These are phyloP conservation scores for Leucocoprinus birnbaumii DNA, from an alignment of 768 basidiomycete genomes.

Conservation along the genomic window DNA sequence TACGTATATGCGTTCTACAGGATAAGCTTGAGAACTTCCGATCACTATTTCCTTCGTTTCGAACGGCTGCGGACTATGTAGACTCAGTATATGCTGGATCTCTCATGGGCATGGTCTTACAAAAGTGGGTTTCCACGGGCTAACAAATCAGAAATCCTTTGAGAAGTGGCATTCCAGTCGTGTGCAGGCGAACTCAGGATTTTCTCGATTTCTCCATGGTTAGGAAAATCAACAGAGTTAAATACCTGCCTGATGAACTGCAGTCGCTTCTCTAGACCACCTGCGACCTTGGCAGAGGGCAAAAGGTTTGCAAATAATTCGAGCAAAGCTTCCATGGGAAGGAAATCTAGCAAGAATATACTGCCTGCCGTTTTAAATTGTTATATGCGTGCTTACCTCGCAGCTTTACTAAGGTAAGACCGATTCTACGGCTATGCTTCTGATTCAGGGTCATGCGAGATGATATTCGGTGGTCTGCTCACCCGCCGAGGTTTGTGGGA, in stretches of 20 bases:
- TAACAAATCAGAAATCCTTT: slow-evolving; percentile 44
- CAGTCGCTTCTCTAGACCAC: slow-evolving; percentile 31
- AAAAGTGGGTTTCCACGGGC: slow-evolving; percentile 42
- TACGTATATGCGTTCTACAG: slow-evolving; percentile 45
- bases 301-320: slow-evolving; percentile 55
- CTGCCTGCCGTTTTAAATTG: background rate
- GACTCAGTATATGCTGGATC: background rate
- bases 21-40: slow-evolving; percentile 27
- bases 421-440: slow-evolving; percentile 39
- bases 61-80: slow-evolving; percentile 59
- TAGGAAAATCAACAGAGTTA: slow-evolving; percentile 31
- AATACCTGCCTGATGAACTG: slow-evolving; percentile 54
- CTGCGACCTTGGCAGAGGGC: slow-evolving; percentile 34
- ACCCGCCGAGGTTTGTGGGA: slow-evolving; percentile 47
- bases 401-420: slow-evolving; percentile 42
- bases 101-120: slow-evolving; percentile 30
- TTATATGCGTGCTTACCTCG: slow-evolving; percentile 32
- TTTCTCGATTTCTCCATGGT: slow-evolving; percentile 33
- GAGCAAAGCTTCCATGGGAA: slow-evolving; percentile 54
- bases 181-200: slow-evolving; percentile 39
- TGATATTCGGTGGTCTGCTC: slow-evolving; percentile 5
- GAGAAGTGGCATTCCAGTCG: slow-evolving; percentile 53
- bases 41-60: slow-evolving; percentile 35
- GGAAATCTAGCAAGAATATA: slow-evolving; percentile 37
- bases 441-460: background rate